These are phyloP conservation scores for Phytophthora fragariaefolia DNA, from an alignment of 352 stramenopile species.

Conservation along the genomic window DNA sequence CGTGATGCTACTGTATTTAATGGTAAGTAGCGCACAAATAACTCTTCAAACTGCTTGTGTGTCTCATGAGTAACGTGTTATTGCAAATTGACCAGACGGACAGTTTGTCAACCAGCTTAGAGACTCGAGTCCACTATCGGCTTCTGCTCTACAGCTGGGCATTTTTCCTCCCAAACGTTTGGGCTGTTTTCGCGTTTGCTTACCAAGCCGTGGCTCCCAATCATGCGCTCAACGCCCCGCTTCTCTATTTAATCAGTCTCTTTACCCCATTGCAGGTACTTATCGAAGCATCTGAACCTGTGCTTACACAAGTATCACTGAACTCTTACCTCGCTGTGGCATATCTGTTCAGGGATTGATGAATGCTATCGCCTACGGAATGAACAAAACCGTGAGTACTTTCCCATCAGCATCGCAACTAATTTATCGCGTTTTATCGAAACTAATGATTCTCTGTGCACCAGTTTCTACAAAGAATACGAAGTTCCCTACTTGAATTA, in stretches of 20 bases:
- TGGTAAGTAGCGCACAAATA: conserved; percentile 40
- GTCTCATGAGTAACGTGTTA: neutral
- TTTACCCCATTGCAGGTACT: conserved; percentile 78
- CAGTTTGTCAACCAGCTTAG: conserved; percentile 66
- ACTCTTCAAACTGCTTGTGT: neutral
- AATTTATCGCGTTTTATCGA: neutral
- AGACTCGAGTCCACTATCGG: conserved; percentile 69
- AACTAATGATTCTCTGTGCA: neutral
- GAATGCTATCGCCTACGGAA: conserved; percentile 65
- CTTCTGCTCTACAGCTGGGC: conserved; percentile 73
- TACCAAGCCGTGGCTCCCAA: conserved; percentile 56
- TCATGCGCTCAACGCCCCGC: conserved; percentile 50
- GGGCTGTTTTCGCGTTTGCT: conserved; percentile 47
- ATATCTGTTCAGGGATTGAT: conserved; percentile 52
- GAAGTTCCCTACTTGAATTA: neutral
- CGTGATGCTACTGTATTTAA: conserved; percentile 59
- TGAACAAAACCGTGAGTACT: conserved; percentile 62
- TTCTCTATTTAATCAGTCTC: conserved; percentile 74
- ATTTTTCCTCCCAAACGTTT: conserved; percentile 61
- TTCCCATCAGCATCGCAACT: neutral
- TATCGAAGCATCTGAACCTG: neutral
- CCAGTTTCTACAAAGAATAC: conserved; percentile 31
- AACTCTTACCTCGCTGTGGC: neutral
- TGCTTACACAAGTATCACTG: neutral
- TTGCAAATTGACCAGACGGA: conserved; percentile 43